These are phyloP conservation scores for Starmerella stigmatis DNA, from an alignment of 805 yeast species.

Conservation along the genomic window DNA sequence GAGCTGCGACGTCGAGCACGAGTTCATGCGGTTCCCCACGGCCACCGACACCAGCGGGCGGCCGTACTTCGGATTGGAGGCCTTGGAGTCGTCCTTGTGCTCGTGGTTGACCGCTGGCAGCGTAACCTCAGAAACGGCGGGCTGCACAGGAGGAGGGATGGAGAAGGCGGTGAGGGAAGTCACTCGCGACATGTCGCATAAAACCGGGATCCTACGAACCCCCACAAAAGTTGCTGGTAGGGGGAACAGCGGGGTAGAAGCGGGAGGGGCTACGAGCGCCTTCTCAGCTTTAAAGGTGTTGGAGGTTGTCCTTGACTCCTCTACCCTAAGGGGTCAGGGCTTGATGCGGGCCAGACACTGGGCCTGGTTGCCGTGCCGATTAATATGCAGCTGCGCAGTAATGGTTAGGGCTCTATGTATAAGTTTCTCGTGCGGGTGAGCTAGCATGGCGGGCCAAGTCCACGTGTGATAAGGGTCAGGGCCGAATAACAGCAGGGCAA, in stretches of 20 bases:
- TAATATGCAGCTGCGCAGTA: background rate
- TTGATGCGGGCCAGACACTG: slow-evolving; percentile 1
- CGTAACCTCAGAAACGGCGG: background rate
- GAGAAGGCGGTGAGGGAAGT: background rate
- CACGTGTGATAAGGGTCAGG: slow-evolving; percentile 2
- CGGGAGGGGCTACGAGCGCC: too few relatives aligned
- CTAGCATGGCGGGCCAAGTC: background rate
- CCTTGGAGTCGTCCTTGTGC: background rate
- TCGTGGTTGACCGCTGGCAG: background rate
- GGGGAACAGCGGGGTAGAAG: background rate
- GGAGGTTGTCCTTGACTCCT: background rate
- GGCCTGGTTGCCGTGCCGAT: slow-evolving; percentile 7
- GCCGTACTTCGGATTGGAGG: background rate
- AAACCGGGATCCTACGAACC: background rate
- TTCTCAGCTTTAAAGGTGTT: slow-evolving; percentile 1
- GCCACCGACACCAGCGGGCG: background rate
- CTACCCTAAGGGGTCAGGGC: slow-evolving; percentile 1
- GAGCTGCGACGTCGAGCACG: background rate
- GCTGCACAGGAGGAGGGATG: slow-evolving; percentile 2
- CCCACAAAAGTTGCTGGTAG: background rate
- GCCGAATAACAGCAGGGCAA: background rate
- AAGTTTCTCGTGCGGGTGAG: background rate
- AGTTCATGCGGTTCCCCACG: background rate
- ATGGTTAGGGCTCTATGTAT: background rate
- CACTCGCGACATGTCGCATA: slow-evolving; percentile 2